Conservation (phyloP, 148 eudicot genomes). For the Chenopodium album region DNA sequence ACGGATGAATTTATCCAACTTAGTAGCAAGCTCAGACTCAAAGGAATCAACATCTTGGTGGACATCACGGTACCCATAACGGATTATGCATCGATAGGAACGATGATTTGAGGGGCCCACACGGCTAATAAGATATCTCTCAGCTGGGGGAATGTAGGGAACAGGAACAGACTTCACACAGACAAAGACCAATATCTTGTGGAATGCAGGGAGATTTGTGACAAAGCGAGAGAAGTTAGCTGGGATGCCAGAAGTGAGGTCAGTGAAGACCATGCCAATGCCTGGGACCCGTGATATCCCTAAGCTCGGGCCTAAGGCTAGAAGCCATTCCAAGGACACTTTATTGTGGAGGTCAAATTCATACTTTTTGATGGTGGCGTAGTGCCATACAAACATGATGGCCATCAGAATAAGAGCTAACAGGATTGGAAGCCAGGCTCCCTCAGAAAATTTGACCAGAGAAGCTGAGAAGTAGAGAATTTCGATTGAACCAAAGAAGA, state of each 20-base stretch:
- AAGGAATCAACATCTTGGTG: slow-evolving; percentile 89
- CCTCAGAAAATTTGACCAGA: slow-evolving; percentile 78
- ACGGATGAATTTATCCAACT: slow-evolving; percentile 63
- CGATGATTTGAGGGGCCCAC: slow-evolving; percentile 78
- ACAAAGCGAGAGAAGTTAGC: slow-evolving; percentile 90
- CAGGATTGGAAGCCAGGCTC: slow-evolving; percentile 94
- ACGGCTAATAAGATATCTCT: slow-evolving; percentile 79
- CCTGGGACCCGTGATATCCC: slow-evolving; percentile 91
- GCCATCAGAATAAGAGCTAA: slow-evolving; percentile 78
- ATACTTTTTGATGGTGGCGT: slow-evolving; percentile 76
- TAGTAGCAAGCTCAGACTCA: slow-evolving; percentile 66
- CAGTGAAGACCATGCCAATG: slow-evolving; percentile 79
- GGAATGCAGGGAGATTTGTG: slow-evolving; percentile 93
- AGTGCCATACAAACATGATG: slow-evolving; percentile 92
- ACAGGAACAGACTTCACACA: slow-evolving; percentile 91
- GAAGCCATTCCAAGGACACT: slow-evolving; percentile 86
- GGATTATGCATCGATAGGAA: slow-evolving; percentile 80
- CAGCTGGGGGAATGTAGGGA: slow-evolving; percentile 67
- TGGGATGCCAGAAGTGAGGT: slow-evolving; percentile 85
- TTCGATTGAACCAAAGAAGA: slow-evolving; percentile 87
- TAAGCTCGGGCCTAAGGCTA: slow-evolving; percentile 77
- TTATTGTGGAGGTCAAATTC: slow-evolving; percentile 93
- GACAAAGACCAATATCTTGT: slow-evolving; percentile 70
- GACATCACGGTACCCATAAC: slow-evolving; percentile 90
- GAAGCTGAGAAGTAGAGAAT: slow-evolving; percentile 91